Base-by-base conservation (phyloP, 352 stramenopile species). In the Globisporangium nagaii region DNA sequence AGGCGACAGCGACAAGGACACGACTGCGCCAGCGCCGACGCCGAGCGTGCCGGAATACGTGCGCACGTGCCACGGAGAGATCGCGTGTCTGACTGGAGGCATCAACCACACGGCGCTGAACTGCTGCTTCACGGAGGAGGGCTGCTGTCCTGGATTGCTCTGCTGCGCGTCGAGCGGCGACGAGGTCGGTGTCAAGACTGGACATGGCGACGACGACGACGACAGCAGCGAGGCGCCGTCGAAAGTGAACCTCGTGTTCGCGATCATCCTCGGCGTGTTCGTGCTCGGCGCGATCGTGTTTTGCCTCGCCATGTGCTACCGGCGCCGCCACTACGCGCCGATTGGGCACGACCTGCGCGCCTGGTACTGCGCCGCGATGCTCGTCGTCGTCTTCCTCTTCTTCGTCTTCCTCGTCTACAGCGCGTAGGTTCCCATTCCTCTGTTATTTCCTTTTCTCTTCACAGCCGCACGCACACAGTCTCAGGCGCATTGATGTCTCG, bases 371-470 rank as follows among this genome's bases (percentile, higher is more conserved):
- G 74, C 67, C 2, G 75, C 51, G 12, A 54, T 88, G 50, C 71
- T 84, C 60, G 53, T 85, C 34, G 61, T 84, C 15, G 58, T 87
- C n/a, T 61, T 80, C 32, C 71, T 43, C 39, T 86, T 88, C 53
- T 91, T 91, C 55, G 63, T 91, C 49, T 85, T 84, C 56, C 66
- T 91, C 30, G 65, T 86, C 31, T 58, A 73, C 40, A 74, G 67
- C 25, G 70, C 75, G 35, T 88, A 76, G 59, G 34, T 11, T 19
- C 25, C 36, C n/a, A 34, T 61, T 46, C n/a, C 27, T 43, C 2
- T 15, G 1, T 32, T 44, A 25, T 27, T 49, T 22, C 2, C 13
- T 35, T 11, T 2, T 27, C 4, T 6, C 13, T 17, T 10, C 27
- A 19, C 17, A 46, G 32, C 31, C 34, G 25, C 41, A 20, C n/a